Evolutionary conservation across 202 grass and related monocot genomes (phyloP), one percentile per base, ranked within the genome.

Genomic region (Saccharum hybrid): DNA sequence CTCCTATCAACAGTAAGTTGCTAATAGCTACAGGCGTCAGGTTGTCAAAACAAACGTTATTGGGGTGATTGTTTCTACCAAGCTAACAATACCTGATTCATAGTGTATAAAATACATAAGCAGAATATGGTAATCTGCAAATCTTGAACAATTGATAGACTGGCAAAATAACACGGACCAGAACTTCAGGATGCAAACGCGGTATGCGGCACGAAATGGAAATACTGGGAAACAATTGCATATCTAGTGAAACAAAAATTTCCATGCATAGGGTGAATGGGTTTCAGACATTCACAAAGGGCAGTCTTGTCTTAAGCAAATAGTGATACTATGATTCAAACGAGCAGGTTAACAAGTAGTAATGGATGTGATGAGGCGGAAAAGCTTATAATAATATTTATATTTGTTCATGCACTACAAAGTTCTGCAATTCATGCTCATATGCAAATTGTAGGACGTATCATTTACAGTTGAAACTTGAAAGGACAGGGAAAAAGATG

Each of bases 151-250:
- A 19, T 37, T 37, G 36, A 37, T n/a, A n/a, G n/a, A n/a, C n/a
- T n/a, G n/a, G n/a, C n/a, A n/a, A 59, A 74, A 74, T 75, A 21
- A 40, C 26, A 18, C n/a, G 26, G 14, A 2, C 63, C 18, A 54
- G 48, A 61, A 41, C 46, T 6, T 57, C 2, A 22, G 26, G 63
- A 40, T 62, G 12, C 68, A 84, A 65, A 43, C 7, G 41, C 3
- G 7, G 37, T 10, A 59, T 13, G 9, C 1, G 45, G 1, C 1
- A 51, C 0, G 1, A 33, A 60, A 48, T 62, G 3, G 42, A 74
- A 84, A 88, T 65, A 57, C 42, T 30, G 14, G 12, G 9, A 28
- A 57, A 39, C 33, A 18, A 83, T 49, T 63, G 37, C 28, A 74
- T 67, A 18, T 63, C 6, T 1, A 61, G 21, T 31, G 49, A 62